Percentiles rank a stretch among this genome's conserved stretches.
Conservation (phyloP, 495 filamentous ascomycete species). For the Penicillium parvum region DNA sequence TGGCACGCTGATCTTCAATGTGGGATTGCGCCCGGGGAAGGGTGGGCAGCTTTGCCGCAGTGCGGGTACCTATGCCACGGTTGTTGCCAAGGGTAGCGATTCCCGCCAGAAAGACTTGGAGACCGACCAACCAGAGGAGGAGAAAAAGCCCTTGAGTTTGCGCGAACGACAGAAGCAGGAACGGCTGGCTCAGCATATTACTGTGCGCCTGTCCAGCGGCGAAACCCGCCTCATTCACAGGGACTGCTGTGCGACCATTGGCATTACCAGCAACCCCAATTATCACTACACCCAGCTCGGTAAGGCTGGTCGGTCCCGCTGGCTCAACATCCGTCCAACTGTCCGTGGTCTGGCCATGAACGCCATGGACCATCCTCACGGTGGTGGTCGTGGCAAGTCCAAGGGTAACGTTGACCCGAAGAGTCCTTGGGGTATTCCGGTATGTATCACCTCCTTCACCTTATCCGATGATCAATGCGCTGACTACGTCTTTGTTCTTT, state of each 20-base stretch:
- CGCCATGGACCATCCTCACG: constrained; percentile 92
- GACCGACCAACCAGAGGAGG: constrained; percentile 17
- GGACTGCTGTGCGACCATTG: constrained; percentile 90
- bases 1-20: constrained; percentile 83
- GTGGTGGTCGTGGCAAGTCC: constrained; percentile 96
- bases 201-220: constrained; percentile 82
- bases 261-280: constrained; percentile 87
- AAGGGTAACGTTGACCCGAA: constrained; percentile 95
- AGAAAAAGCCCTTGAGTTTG: constrained; percentile 32
- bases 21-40: constrained; percentile 68
- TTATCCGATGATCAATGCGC: constrained; percentile 1
- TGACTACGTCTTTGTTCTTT: constrained; percentile 15
- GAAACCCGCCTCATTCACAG: constrained; percentile 83
- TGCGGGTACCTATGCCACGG: constrained; percentile 84
- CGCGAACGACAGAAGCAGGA: constrained; percentile 46
- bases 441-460: constrained; percentile 46
- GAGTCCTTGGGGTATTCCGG: constrained; percentile 92
- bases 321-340: constrained; percentile 89
- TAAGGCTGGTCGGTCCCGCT: constrained; percentile 88
- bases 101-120: constrained; percentile 35
- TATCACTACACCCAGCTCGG: constrained; percentile 85
- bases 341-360: constrained; percentile 98
- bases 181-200: constrained; percentile 62
- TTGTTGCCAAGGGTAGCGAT: constrained; percentile 78
- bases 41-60: constrained; percentile 88